These are phyloP conservation scores for Beauveria sp. DNA, from an alignment of 2,329 filamentous ascomycete species.

Conservation along the genomic window DNA sequence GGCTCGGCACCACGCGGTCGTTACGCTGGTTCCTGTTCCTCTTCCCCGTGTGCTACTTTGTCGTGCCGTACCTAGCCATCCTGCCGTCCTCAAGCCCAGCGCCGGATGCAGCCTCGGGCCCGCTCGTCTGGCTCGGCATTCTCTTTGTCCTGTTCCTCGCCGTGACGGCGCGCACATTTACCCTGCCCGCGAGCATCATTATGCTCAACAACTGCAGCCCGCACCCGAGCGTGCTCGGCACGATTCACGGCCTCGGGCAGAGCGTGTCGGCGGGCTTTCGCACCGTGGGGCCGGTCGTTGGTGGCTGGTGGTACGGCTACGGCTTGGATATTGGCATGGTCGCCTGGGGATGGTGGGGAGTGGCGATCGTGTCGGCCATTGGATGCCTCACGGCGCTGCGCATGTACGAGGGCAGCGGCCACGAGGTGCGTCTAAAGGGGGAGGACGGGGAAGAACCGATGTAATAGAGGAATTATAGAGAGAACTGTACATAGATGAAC, in stretches of 20 bases:
- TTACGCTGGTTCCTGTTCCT: slow-evolving; percentile 58
- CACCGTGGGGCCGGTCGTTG: slow-evolving; percentile 42
- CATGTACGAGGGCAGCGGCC: slow-evolving; percentile 58
- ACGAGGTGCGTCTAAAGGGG: slow-evolving; percentile 48
- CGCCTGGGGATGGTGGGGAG: slow-evolving; percentile 40
- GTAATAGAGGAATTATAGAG: too few relatives aligned
- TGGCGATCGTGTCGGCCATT: slow-evolving; percentile 42
- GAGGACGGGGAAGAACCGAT: slow-evolving; percentile 28
- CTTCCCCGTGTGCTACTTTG: slow-evolving; percentile 59
- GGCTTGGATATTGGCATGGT: slow-evolving; percentile 39
- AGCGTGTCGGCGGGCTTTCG: slow-evolving; percentile 43
- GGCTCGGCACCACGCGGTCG: slow-evolving; percentile 58
- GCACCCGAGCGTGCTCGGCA: slow-evolving; percentile 49
- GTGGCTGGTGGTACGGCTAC: slow-evolving; percentile 40
- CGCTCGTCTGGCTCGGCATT: slow-evolving; percentile 53
- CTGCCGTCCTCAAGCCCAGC: slow-evolving; percentile 43
- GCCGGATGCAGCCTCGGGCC: slow-evolving; percentile 37
- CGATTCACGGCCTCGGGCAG: slow-evolving; percentile 47
- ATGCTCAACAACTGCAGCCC: slow-evolving; percentile 54
- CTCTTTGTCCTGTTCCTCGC: slow-evolving; percentile 58
- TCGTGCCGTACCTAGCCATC: slow-evolving; percentile 60
- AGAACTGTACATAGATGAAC: not conserved
- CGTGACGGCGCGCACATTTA: slow-evolving; percentile 66
- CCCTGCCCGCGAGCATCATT: slow-evolving; percentile 50
- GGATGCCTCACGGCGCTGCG: slow-evolving; percentile 52